Conservation (phyloP, 176 grass and related monocot genomes). For the Raddia distichophylla region DNA sequence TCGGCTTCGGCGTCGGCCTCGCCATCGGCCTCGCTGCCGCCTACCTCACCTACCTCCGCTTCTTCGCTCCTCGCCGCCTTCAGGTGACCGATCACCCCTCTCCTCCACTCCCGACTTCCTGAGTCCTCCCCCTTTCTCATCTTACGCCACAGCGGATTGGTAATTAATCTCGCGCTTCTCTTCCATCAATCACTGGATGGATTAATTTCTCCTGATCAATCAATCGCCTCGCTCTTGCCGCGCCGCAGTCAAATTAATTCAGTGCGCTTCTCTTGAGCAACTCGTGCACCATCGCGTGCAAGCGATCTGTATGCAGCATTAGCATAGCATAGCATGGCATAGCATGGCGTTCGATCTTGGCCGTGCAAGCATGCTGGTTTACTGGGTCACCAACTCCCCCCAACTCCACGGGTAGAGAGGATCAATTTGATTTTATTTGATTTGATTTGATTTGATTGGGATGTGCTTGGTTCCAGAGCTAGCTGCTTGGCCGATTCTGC, state of each 20-base stretch:
- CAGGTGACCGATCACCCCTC: conserved; percentile 13
- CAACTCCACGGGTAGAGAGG: not conserved
- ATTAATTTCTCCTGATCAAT: not conserved
- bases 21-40: conserved; percentile 45
- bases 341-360: not conserved
- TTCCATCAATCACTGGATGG: not conserved
- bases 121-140: not conserved
- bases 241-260: not conserved
- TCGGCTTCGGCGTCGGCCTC: conserved; percentile 55
- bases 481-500: not conserved
- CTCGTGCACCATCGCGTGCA: not conserved
- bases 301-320: not conserved
- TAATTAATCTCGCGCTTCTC: not conserved
- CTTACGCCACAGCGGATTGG: not conserved
- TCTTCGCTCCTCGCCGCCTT: conserved; percentile 30
- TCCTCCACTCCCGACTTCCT: too few species aligned
- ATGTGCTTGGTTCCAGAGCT: not conserved
- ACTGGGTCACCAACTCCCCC: not conserved
- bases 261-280: not conserved
- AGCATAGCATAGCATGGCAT: not conserved
- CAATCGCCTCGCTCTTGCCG: not conserved
- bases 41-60: conserved; percentile 50
- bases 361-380: not conserved
- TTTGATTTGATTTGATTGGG: not conserved
- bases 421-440: not conserved